These are phyloP conservation scores for Chrysoporthe austroafricana DNA, from an alignment of 2,329 filamentous ascomycete genomes.

Conservation along the genomic window DNA sequence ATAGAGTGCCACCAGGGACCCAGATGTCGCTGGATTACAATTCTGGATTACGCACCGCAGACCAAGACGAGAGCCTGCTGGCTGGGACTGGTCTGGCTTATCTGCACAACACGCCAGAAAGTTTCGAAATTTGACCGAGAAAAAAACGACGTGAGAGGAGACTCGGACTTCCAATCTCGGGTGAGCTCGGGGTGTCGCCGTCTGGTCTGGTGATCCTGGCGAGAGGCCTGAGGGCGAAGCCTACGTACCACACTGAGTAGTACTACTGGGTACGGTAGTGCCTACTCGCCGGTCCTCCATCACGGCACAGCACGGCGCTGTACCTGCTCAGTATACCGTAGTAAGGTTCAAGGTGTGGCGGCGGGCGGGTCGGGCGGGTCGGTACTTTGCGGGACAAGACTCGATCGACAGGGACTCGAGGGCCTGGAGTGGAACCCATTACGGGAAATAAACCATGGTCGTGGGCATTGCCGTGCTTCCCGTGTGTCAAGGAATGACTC, in stretches of 20 bases:
- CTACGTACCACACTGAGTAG: background rate
- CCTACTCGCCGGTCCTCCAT: background rate
- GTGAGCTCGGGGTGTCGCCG: background rate
- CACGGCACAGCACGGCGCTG: no score
- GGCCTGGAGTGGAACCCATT: slow-evolving; percentile 20
- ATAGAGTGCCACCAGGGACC: no score
- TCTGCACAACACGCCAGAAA: slow-evolving; percentile 17
- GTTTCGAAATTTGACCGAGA: slow-evolving; percentile 19
- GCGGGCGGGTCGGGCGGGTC: slow-evolving; percentile 7
- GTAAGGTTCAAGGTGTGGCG: background rate
- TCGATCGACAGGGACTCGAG: slow-evolving; percentile 9
- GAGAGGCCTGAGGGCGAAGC: background rate
- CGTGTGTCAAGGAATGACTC: slow-evolving; percentile 27
- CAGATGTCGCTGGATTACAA: background rate
- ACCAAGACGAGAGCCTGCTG: background rate
- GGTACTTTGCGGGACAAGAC: slow-evolving; percentile 26
- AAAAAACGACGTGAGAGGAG: background rate
- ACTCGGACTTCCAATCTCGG: slow-evolving; percentile 8
- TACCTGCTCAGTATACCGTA: no score
- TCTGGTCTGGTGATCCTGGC: background rate
- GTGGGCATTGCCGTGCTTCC: slow-evolving; percentile 16
- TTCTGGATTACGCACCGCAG: background rate
- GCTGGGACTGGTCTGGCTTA: slow-evolving; percentile 7
- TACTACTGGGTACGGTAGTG: background rate
- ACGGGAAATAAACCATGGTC: slow-evolving; percentile 19